Conservation (phyloP, 2,329 filamentous ascomycete species). For the Zasmidium cellare region DNA sequence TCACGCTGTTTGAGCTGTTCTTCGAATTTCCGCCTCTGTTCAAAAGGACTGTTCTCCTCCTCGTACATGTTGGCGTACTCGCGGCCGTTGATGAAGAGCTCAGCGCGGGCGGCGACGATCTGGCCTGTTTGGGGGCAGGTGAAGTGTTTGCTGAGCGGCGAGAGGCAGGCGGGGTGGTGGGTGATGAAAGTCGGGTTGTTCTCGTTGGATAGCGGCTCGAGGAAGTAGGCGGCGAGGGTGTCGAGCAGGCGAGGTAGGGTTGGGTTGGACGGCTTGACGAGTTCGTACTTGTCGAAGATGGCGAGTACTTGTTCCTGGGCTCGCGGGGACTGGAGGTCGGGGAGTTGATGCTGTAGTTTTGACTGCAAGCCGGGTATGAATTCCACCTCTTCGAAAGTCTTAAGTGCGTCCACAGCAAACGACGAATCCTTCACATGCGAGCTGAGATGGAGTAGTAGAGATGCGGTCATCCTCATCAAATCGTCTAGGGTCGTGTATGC, state of each 20-base stretch:
- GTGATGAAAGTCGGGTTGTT: constrained; percentile 76
- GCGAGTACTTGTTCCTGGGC: constrained; percentile 55
- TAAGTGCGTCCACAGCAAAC: neutral
- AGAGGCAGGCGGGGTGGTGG: constrained; percentile 86
- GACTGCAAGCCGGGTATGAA: constrained; percentile 80
- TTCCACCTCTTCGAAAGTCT: constrained; percentile 62
- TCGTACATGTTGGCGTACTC: constrained; percentile 98
- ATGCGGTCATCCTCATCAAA: constrained; percentile 74
- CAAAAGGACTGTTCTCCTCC: constrained; percentile 90
- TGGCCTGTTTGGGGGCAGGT: constrained; percentile 66
- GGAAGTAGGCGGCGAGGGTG: constrained; percentile 69
- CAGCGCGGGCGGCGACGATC: constrained; percentile 37
- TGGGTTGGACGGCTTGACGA: constrained; percentile 52
- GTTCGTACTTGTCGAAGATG: constrained; percentile 53
- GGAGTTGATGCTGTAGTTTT: constrained; percentile 62
- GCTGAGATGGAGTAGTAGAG: constrained; percentile 55
- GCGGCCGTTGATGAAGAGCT: constrained; percentile 55
- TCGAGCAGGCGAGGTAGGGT: constrained; percentile 76
- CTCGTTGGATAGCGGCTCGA: constrained; percentile 72
- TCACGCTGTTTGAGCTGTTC: constrained; percentile 49
- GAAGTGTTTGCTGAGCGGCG: constrained; percentile 87
- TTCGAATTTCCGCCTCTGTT: constrained; percentile 80
- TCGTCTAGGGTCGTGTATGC: constrained; percentile 76
- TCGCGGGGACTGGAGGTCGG: constrained; percentile 54
- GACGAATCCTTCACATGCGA: neutral